Evolutionary conservation across 345 rosid genomes (phyloP).

Genomic region (Euphorbia tirucalli): DNA sequence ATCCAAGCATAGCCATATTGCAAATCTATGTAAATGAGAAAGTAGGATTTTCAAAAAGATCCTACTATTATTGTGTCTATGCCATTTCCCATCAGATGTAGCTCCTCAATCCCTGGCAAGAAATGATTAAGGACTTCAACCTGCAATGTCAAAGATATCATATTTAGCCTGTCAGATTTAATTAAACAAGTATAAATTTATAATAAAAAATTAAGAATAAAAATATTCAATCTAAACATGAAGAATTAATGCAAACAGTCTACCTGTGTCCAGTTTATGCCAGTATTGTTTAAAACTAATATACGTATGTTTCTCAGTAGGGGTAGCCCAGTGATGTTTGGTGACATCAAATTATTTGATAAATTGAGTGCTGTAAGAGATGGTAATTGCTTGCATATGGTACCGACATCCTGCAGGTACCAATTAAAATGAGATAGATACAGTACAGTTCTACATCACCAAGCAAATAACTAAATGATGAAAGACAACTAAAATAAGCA

Average conservation of each 20-base stretch:
- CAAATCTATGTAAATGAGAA: background rate
- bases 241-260: background rate
- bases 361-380: constrained; percentile 61
- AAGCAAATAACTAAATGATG: background rate
- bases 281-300: constrained; percentile 70
- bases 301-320: constrained; percentile 54
- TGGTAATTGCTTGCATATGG: constrained; percentile 68
- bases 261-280: constrained; percentile 78
- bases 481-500: background rate
- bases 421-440: background rate
- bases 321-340: constrained; percentile 41
- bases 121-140: constrained; percentile 64
- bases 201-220: background rate
- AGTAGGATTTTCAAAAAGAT: constrained; percentile 11
- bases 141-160: constrained; percentile 36
- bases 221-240: constrained; percentile 3
- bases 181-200: background rate
- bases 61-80: constrained; percentile 55
- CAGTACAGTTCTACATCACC: background rate
- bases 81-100: constrained; percentile 85
- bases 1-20: background rate
- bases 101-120: constrained; percentile 75
- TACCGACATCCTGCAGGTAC: constrained; percentile 59
- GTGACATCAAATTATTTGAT: constrained; percentile 61
- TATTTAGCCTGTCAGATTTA: constrained; percentile 5